phyloP scores from a whole-genome alignment of 495 filamentous ascomycete species.

The Penicillium roqueforti region DNA sequence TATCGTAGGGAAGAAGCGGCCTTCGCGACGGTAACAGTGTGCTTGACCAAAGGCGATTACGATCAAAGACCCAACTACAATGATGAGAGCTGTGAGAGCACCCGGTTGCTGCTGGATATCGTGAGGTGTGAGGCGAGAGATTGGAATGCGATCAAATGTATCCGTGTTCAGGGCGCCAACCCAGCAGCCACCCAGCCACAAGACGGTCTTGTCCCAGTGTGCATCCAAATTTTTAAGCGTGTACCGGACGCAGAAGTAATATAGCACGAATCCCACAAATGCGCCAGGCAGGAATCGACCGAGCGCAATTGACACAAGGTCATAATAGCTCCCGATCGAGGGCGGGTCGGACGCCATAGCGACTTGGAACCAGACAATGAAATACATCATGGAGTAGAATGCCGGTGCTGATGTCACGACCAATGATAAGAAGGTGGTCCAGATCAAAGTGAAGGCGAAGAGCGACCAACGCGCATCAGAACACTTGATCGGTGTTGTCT shows the following conservation, averaged over 20 bases:
- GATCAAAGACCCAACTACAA: constrained; percentile 55
- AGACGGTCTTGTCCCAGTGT: constrained; percentile 66
- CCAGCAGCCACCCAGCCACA: constrained; percentile 76
- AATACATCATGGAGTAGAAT: constrained; percentile 64
- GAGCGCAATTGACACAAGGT: constrained; percentile 59
- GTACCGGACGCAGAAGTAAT: constrained; percentile 52
- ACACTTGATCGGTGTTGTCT: constrained; percentile 37
- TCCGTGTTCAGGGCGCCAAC: constrained; percentile 71
- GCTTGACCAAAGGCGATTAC: constrained; percentile 55
- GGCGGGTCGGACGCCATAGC: constrained; percentile 71
- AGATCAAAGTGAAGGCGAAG: constrained; percentile 58
- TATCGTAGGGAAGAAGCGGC: constrained; percentile 57
- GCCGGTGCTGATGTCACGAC: constrained; percentile 59
- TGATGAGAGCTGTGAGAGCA: constrained; percentile 60
- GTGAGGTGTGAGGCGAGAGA: constrained; percentile 66
- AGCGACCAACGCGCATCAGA: constrained; percentile 65
- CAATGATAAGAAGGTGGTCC: constrained; percentile 61
- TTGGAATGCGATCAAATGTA: constrained; percentile 72
- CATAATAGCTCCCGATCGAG: constrained; percentile 38
- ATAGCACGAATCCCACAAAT: constrained; percentile 66
- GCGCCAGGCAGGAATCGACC: constrained; percentile 70
- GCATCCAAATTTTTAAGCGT: constrained; percentile 55
- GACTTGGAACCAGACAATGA: constrained; percentile 69
- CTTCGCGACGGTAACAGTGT: constrained; percentile 63
- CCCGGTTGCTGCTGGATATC: constrained; percentile 74